Base-by-base conservation (phyloP, 345 rosid genomes). In the Arabis hirsuta region DNA sequence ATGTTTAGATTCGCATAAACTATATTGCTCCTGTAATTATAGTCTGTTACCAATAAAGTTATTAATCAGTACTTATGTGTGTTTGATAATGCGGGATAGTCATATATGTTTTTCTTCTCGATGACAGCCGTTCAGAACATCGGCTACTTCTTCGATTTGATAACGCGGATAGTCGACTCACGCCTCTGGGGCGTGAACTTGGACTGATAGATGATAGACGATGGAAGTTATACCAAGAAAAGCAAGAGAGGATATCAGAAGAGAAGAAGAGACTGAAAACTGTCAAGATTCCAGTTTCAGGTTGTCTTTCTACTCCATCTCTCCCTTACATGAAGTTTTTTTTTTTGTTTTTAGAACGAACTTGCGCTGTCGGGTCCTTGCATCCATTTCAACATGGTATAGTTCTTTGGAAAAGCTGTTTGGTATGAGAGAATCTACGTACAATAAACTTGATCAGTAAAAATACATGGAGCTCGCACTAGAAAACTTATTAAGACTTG, bases 141-240 rank as follows among this genome's bases (percentile, higher is more conserved):
- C 82, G 98, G 50, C 82, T 94, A 62, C 96, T 94, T 80, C 97
- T 94, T 55, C 86, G 98, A 63, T 88, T 84, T 59, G 98, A 94
- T 81, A 94, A 94, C 79, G 96, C 98, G 4, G 98, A 94, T 81
- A 89, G 97, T 72, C 95, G 98, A 71, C 97, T 94, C 72, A 94
- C 98, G 14, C 97, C 98, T 73, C 67, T 94, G 79, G 98, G 95
- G 19, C 85, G 80, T 65, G 97, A 89, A 74, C 84, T 94, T 71
- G 98, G 98, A 67, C 52, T 94, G 82, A 94, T 94, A 80, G 90
- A 91, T 74, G 91, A 89, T 77, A 87, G 93, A 71, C 91, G 93
- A 59, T 94, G 98, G 98, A 82, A 82, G 79, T 65, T 88, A 53
- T 91, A 91, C 84, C 87, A 85, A 77, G 97, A 86, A 46, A 94